Conservation (phyloP, 169 alveolate genomes). For the Cytauxzoon felis region DNA sequence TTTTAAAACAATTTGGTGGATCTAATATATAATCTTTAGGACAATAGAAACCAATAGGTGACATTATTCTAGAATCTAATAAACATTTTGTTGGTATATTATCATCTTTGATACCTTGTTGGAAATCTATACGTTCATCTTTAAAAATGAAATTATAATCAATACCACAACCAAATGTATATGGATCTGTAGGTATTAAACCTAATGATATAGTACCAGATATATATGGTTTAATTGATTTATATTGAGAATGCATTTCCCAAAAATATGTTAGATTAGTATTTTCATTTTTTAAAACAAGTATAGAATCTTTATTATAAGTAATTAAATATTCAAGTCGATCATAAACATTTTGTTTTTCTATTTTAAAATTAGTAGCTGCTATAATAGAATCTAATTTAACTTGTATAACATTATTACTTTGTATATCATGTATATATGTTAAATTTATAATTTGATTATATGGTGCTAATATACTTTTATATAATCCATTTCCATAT, state of each 20-base stretch:
- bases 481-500: too few relatives aligned
- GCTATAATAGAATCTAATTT: not conserved
- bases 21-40: constrained; percentile 35
- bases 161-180: constrained; percentile 58
- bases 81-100: constrained; percentile 7
- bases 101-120: not conserved
- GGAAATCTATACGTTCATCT: not conserved
- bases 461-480: not conserved
- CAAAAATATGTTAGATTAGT: constrained; percentile 13
- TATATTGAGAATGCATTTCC: not conserved
- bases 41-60: constrained; percentile 60
- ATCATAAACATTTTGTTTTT: not conserved
- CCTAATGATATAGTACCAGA: constrained; percentile 1
- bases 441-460: too few relatives aligned
- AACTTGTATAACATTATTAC: not conserved
- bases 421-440: not conserved
- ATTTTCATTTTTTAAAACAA: constrained; percentile 6
- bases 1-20: constrained; percentile 43
- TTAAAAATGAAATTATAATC: constrained; percentile 18
- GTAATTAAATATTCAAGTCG: not conserved
- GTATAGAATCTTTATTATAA: constrained; percentile 10
- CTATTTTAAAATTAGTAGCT: not conserved
- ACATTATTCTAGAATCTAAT: constrained; percentile 5
- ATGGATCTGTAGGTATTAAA: constrained; percentile 57
- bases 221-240: not conserved